phyloP scores from a whole-genome alignment of 441 rosid species.

The Capsella rubella region DNA sequence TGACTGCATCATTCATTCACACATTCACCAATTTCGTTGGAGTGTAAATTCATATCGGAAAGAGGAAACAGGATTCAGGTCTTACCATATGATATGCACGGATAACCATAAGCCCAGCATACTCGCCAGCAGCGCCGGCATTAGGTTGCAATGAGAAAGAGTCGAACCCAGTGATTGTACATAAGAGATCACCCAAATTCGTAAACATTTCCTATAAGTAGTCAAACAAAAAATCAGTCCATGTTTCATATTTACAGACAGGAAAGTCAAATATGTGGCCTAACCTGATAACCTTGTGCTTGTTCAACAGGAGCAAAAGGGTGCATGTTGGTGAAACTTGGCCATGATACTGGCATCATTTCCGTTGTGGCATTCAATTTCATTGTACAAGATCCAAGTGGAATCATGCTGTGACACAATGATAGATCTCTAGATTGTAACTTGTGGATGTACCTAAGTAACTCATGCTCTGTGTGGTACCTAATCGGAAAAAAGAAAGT shows the following conservation, averaged over 20 bases:
- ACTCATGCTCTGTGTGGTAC: slow-evolving; percentile 93
- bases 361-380: slow-evolving; percentile 94
- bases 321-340: slow-evolving; percentile 84
- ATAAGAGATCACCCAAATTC: slow-evolving; percentile 76
- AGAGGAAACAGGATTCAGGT: neutral
- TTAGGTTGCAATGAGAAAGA: slow-evolving; percentile 98
- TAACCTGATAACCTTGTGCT: slow-evolving; percentile 92
- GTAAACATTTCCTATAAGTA: slow-evolving; percentile 85
- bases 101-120: slow-evolving; percentile 97
- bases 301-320: slow-evolving; percentile 90
- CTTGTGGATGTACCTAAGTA: slow-evolving; percentile 81
- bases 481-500: slow-evolving; percentile 44
- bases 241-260: slow-evolving; percentile 12
- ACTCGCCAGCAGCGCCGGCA: slow-evolving; percentile 98
- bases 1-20: slow-evolving; percentile 56
- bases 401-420: slow-evolving; percentile 98
- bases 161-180: slow-evolving; percentile 91
- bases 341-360: slow-evolving; percentile 97
- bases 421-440: slow-evolving; percentile 89
- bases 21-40: neutral
- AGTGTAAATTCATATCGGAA: neutral
- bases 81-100: slow-evolving; percentile 91
- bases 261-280: slow-evolving; percentile 14
- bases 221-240: slow-evolving; percentile 34
- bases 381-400: slow-evolving; percentile 97